Evolutionary conservation across 345 rosid genomes (phyloP).

Genomic region (Carallia brachiata): DNA sequence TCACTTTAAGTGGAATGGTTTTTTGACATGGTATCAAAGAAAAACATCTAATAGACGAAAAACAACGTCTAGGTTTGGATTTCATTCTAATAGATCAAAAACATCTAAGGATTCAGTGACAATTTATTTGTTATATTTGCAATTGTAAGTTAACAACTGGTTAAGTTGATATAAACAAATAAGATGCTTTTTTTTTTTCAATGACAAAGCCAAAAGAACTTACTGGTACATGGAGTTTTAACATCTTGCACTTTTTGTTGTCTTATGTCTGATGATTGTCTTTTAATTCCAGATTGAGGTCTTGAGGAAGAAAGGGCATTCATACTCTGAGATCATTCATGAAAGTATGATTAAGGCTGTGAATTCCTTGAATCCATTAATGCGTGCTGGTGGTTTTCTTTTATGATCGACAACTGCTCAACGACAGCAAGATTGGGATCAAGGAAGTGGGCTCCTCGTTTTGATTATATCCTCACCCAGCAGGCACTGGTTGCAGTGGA

Average conservation of each 20-base stretch:
- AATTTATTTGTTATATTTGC: no score
- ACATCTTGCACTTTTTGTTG: background rate
- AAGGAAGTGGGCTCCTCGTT: constrained; percentile 89
- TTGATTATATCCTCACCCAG: constrained; percentile 78
- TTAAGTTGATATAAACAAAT: no score
- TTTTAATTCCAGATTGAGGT: constrained; percentile 63
- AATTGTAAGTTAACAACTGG: no score
- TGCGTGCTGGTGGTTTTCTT: constrained; percentile 93
- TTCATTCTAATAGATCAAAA: background rate
- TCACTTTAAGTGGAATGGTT: no score
- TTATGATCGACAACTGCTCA: constrained; percentile 95
- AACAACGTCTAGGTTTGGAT: background rate
- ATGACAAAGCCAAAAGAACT: no score
- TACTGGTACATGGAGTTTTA: no score
- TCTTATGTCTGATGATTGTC: background rate
- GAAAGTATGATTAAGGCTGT: constrained; percentile 91
- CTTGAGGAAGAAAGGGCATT: constrained; percentile 93
- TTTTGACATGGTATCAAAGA: no score
- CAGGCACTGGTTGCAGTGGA: constrained; percentile 79
- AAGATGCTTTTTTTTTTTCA: no score
- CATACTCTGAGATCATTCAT: constrained; percentile 89
- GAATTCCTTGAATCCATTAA: constrained; percentile 88
- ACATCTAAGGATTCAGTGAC: no score
- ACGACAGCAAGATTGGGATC: constrained; percentile 92
- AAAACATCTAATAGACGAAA: no score